Evolutionary conservation across 257 asterid genomes (phyloP).

Genomic region (Nicotiana undulata): DNA sequence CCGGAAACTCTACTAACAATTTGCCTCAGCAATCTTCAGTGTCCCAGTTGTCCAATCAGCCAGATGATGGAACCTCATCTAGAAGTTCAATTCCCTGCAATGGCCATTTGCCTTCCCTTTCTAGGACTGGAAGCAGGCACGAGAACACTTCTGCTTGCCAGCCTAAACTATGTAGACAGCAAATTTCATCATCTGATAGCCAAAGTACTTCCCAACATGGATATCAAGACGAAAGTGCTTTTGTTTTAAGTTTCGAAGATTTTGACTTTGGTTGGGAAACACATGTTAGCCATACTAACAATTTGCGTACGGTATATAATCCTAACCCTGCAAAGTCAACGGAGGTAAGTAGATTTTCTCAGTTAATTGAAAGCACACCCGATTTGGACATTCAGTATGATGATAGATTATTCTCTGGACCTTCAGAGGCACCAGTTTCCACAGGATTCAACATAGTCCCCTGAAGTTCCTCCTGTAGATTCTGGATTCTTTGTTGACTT

Average conservation of each 20-base stretch:
- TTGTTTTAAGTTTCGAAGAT: constrained; percentile 12
- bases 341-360: constrained; percentile 14
- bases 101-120: constrained; percentile 14
- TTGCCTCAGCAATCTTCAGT: constrained; percentile 15
- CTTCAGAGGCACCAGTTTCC: constrained; percentile 5
- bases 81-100: constrained; percentile 23
- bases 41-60: constrained; percentile 21
- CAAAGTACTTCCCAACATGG: constrained; percentile 23
- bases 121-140: constrained; percentile 2
- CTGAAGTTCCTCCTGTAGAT: constrained; percentile 32
- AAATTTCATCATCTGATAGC: constrained; percentile 4
- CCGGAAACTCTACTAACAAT: constrained; percentile 14
- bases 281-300: constrained; percentile 16
- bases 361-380: constrained; percentile 19
- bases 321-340: constrained; percentile 8
- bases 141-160: constrained; percentile 17
- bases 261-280: constrained; percentile 22
- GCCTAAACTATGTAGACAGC: not conserved
- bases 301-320: constrained; percentile 15
- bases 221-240: constrained; percentile 17
- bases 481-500: constrained; percentile 34
- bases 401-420: constrained; percentile 31
- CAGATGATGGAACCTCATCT: constrained; percentile 15
- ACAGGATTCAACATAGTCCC: constrained; percentile 30
- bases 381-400: constrained; percentile 23